Conservation (phyloP, 129 eudicot genomes). For the Lonicera japonica region DNA sequence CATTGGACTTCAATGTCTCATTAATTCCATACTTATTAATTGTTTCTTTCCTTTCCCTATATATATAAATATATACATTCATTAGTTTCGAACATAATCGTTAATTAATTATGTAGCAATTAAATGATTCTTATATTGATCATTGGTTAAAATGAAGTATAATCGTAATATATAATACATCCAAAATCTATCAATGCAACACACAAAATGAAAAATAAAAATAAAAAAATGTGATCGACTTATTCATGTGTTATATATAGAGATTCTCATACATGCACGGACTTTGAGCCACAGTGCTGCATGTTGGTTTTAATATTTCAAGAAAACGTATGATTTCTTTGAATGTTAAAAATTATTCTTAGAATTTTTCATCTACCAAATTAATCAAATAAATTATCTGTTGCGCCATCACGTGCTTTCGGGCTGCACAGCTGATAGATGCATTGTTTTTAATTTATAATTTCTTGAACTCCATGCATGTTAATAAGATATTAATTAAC, state of each 20-base stretch:
- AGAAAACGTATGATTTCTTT: slow-evolving; percentile 6
- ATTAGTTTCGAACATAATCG: not conserved
- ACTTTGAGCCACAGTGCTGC: slow-evolving; percentile 18
- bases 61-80: no score
- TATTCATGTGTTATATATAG: no score
- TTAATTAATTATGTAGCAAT: not conserved
- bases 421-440: not conserved
- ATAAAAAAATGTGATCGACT: not conserved
- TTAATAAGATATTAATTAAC: no score
- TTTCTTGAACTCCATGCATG: no score
- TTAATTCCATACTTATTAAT: slow-evolving; percentile 23
- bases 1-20: slow-evolving; percentile 16
- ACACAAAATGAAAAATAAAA: not conserved
- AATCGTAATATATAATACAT: no score
- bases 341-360: no score
- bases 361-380: no score
- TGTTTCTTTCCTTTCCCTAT: slow-evolving; percentile 10
- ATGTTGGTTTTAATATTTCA: slow-evolving; percentile 14
- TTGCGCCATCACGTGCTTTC: no score
- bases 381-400: no score
- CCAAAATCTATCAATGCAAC: no score
- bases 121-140: not conserved
- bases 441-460: not conserved
- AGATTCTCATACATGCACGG: no score
- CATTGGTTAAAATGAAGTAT: no score